A percentile compares a stretch with the other conserved stretches of the same genome.
phyloP scores from a whole-genome alignment of 345 rosid species.

The Pseudoturritis turrita region DNA sequence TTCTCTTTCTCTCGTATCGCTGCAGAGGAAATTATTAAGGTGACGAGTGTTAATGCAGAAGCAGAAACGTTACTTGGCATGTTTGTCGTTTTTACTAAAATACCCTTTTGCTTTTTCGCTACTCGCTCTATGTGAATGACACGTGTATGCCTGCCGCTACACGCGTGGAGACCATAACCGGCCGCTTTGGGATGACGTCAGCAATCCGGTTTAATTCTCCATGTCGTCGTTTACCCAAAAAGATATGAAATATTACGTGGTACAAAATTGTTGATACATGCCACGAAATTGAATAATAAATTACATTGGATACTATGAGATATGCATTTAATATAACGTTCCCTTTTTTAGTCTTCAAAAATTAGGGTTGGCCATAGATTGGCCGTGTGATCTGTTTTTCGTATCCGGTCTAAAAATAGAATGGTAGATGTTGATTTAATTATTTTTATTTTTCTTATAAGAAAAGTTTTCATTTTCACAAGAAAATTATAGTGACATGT shows the following conservation, averaged over 20 bases:
- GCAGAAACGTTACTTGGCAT: constrained; percentile 29
- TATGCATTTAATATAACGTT: neutral
- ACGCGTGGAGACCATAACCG: constrained; percentile 25
- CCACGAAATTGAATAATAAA: neutral
- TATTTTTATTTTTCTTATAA: neutral
- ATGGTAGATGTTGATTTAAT: neutral
- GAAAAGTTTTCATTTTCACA: neutral
- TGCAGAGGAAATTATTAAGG: constrained; percentile 17
- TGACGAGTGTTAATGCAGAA: constrained; percentile 30
- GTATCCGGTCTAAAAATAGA: neutral
- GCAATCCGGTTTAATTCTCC: constrained; percentile 15
- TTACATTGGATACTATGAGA: neutral
- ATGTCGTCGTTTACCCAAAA: neutral
- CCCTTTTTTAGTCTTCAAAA: neutral
- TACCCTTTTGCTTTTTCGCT: neutral
- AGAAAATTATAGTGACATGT: neutral
- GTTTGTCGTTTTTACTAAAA: neutral
- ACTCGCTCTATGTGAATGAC: neutral
- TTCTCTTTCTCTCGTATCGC: neutral
- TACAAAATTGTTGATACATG: neutral
- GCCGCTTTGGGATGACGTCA: constrained; percentile 17
- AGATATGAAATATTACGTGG: neutral
- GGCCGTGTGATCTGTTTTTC: neutral
- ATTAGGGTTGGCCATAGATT: neutral
- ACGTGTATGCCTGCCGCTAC: constrained; percentile 16